These are phyloP conservation scores for Penicillium capsulatum DNA, from an alignment of 2,329 filamentous ascomycete species.

Conservation along the genomic window DNA sequence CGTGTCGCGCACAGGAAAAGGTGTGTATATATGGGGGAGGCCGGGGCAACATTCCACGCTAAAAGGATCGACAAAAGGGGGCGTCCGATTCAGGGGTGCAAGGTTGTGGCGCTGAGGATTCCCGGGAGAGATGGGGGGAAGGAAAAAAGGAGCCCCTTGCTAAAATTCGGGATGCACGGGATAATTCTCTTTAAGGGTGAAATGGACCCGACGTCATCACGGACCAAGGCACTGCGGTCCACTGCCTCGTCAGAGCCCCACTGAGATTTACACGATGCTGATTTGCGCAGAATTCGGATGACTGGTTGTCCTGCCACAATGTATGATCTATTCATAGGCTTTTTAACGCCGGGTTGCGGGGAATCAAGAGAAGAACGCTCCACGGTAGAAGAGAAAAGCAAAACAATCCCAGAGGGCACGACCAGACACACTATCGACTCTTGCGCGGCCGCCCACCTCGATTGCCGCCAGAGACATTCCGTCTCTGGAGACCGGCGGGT, in stretches of 20 bases:
- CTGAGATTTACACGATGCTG: background rate
- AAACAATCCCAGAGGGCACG: constrained; percentile 5
- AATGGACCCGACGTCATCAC: constrained; percentile 6
- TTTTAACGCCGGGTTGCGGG: background rate
- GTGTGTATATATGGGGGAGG: background rate
- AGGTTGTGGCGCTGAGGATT: constrained; percentile 8
- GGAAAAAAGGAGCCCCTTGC: background rate
- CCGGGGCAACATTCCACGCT: constrained; percentile 3
- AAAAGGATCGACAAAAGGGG: constrained; percentile 3
- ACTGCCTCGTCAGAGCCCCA: too few relatives aligned
- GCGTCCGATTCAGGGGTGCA: constrained; percentile 4
- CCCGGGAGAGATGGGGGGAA: too few relatives aligned
- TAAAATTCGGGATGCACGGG: background rate
- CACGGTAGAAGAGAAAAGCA: constrained; percentile 3
- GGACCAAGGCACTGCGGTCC: constrained; percentile 3
- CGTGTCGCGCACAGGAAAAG: background rate
- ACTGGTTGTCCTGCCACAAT: background rate
- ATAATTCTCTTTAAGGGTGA: background rate
- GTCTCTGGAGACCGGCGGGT: constrained; percentile 20
- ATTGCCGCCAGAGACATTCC: constrained; percentile 15
- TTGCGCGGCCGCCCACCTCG: constrained; percentile 22
- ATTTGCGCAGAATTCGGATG: too few relatives aligned
- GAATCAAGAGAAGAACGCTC: constrained; percentile 1
- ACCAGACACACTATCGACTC: constrained; percentile 20
- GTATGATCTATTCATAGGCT: background rate